Evolutionary conservation across 495 filamentous ascomycete genomes (phyloP), one percentile per base, ranked within the genome.

Genomic region (Venustampulla echinocandica): DNA sequence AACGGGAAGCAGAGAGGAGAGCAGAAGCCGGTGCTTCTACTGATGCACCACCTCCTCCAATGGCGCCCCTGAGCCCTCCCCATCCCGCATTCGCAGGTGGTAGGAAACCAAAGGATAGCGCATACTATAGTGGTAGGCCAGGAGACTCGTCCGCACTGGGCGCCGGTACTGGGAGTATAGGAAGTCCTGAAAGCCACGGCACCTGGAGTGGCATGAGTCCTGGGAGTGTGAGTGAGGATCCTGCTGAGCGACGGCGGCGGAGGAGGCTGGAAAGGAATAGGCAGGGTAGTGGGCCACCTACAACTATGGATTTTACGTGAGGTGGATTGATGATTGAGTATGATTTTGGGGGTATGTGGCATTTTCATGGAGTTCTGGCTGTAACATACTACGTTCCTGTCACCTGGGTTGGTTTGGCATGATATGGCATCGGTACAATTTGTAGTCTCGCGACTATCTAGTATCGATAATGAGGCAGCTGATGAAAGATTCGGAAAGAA

Each of bases 51-150:
- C 50, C 53, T 41, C 45, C 50, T 9, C 24, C 51, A 47, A 25
- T 59, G 52, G 54, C 60, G 10, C 61, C 69, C 9, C 44, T 74
- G 9, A 61, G 56, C 14, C 71, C 72, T 5, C 71, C 71, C 0
- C 68, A 67, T 40, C 69, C 74, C 7, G 63, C 68, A 13, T 70
- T 69, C 52, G 60, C 62, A 10, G 59, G 53, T 21, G 65, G 65
- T 4, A 54, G 64, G 50, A 64, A 65, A 50, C 60, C 60, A 6
- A 77, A 76, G 52, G 74, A 77, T 55, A 72, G 68, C 35, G 70
- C 73, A 17, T 76, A 76, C 46, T 76, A 75, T 52, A 71, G 69
- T 19, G 68, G 69, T 5, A 63, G 64, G 47, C 66, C 56, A 14
- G 54, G 50, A n/a, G 60, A 60, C 10, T 39, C 54, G 27, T 44